phyloP scores from a whole-genome alignment of 208 protist genomes.

The Naegleria fowleri region DNA sequence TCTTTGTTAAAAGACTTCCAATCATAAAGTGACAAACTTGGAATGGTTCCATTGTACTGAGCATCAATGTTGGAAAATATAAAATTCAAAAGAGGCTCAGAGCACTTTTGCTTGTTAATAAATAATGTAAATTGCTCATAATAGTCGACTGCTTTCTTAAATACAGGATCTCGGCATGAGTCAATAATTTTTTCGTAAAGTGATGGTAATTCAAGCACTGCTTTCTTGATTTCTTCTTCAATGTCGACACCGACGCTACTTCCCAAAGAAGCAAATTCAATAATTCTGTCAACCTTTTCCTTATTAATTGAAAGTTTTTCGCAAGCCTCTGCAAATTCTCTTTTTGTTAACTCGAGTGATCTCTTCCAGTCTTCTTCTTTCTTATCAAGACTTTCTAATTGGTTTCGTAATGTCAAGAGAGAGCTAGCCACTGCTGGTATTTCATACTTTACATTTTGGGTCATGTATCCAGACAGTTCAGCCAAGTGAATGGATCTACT shows the following conservation, averaged over 20 bases:
- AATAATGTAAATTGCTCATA: not conserved
- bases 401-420: not conserved
- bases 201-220: not conserved
- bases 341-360: not conserved
- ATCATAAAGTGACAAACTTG: not conserved
- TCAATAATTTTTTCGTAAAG: not conserved
- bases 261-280: not conserved
- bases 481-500: not conserved
- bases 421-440: not conserved
- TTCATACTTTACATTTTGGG: slow-evolving; percentile 12
- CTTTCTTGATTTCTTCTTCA: not conserved
- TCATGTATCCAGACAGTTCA: not conserved
- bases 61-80: not conserved
- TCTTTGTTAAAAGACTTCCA: not conserved
- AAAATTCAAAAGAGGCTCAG: not conserved
- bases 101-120: not conserved
- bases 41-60: not conserved
- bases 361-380: slow-evolving; percentile 17
- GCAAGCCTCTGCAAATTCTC: not conserved
- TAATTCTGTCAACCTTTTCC: not conserved
- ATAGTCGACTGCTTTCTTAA: not conserved
- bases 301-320: not conserved
- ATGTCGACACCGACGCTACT: not conserved
- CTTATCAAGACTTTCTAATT: not conserved
- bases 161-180: not conserved